Evolutionary conservation across 192 early-diverging fungal genomes (phyloP).

Genomic region (Entomortierella beljakovae): DNA sequence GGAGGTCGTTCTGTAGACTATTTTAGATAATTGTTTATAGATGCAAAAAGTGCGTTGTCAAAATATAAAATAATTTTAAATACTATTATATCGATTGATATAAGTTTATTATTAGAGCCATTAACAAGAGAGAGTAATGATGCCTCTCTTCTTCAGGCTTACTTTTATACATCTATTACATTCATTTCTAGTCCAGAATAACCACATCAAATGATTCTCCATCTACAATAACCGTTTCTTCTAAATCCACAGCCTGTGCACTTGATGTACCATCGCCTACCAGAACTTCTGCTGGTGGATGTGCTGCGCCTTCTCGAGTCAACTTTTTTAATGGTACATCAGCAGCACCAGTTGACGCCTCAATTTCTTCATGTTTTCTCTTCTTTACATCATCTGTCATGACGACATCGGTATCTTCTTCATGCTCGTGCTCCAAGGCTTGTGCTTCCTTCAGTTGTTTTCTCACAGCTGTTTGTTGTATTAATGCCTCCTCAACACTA

Average conservation of each 20-base stretch:
- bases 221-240: slow-evolving; percentile 23
- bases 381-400: slow-evolving; percentile 29
- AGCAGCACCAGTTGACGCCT: background rate
- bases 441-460: slow-evolving; percentile 11
- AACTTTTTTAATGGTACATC: slow-evolving; percentile 29
- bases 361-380: slow-evolving; percentile 23
- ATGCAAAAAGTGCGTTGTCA: too few relatives aligned
- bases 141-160: too few relatives aligned
- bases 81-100: too few relatives aligned
- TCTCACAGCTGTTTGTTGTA: slow-evolving; percentile 10
- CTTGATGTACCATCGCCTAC: slow-evolving; percentile 31
- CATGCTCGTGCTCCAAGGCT: slow-evolving; percentile 17
- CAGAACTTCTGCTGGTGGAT: slow-evolving; percentile 9
- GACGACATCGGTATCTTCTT: slow-evolving; percentile 18
- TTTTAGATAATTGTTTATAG: too few relatives aligned
- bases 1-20: too few relatives aligned
- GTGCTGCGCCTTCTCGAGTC: slow-evolving; percentile 10
- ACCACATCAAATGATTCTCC: slow-evolving; percentile 28
- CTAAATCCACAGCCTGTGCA: slow-evolving; percentile 34
- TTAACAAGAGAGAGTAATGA: too few relatives aligned
- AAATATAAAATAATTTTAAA: too few relatives aligned
- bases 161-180: too few relatives aligned
- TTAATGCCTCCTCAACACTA: slow-evolving; percentile 23
- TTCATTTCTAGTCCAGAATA: slow-evolving; percentile 20
- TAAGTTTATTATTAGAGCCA: too few relatives aligned